Conservation (phyloP, 305 asterid genomes). For the Rubia peregrina region DNA sequence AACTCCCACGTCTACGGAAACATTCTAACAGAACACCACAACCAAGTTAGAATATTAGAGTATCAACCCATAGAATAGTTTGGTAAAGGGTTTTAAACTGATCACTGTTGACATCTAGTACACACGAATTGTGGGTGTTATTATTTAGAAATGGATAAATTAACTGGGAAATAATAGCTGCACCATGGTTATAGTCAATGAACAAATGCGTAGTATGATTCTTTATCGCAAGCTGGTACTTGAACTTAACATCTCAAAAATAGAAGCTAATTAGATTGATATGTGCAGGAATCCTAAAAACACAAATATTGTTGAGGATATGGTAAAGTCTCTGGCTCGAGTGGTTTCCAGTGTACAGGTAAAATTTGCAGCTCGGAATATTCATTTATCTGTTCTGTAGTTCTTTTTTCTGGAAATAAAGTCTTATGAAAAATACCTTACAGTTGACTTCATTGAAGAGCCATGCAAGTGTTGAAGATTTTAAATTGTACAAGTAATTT, state of each 20-base stretch:
- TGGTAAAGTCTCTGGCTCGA: conserved; percentile 93
- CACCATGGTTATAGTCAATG: neutral
- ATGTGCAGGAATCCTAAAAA: conserved; percentile 80
- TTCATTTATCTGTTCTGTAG: neutral
- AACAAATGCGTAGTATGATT: neutral
- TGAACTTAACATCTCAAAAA: neutral
- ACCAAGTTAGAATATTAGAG: neutral
- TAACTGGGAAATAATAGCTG: neutral
- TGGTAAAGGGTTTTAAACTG: neutral
- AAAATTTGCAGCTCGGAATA: conserved; percentile 12
- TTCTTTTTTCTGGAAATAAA: neutral
- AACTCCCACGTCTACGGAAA: neutral
- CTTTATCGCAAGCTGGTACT: neutral
- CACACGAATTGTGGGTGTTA: neutral
- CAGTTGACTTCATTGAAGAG: neutral
- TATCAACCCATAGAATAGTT: neutral
- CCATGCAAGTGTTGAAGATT: neutral
- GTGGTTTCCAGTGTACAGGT: conserved; percentile 92
- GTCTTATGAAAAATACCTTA: neutral
- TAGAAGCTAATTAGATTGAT: conserved; percentile 16
- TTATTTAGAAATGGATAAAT: conserved; percentile 1
- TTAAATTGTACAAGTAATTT: too few species aligned
- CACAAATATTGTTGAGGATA: conserved; percentile 84
- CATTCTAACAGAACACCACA: neutral
- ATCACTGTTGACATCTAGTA: neutral